phyloP scores from a whole-genome alignment of 331 rosid genomes.

The Phaseolus coccineus region DNA sequence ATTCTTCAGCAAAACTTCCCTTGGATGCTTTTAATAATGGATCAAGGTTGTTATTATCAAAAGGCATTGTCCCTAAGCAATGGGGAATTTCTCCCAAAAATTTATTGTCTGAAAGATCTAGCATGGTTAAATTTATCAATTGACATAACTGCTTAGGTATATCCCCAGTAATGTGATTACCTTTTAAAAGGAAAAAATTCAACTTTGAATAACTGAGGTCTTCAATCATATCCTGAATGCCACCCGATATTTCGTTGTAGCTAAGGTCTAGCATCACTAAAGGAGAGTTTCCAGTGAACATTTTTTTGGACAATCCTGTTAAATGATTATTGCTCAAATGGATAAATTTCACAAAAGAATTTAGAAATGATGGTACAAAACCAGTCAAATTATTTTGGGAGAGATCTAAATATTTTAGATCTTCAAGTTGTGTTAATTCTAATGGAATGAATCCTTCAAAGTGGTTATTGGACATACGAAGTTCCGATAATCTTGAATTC shows the following conservation, averaged over 20 bases:
- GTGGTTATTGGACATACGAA: slow-evolving; percentile 39
- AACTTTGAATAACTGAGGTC: background rate
- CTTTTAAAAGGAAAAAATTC: slow-evolving; percentile 30
- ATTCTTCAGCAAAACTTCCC: too few species aligned
- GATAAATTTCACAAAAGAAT: background rate
- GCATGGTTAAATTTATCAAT: background rate
- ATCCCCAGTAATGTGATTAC: slow-evolving; percentile 15
- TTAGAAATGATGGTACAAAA: slow-evolving; percentile 22
- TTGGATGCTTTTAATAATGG: too few species aligned
- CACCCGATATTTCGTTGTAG: background rate
- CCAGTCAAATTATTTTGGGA: slow-evolving; percentile 14
- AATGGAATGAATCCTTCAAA: slow-evolving; percentile 41
- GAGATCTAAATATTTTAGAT: background rate
- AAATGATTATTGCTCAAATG: slow-evolving; percentile 22
- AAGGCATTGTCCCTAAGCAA: too few species aligned
- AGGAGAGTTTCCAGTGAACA: background rate
- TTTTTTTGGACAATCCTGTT: background rate
- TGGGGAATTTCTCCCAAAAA: slow-evolving; percentile 18
- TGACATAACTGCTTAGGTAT: background rate
- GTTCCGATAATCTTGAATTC: accelerated
- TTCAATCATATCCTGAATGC: background rate
- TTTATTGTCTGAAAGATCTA: background rate
- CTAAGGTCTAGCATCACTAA: slow-evolving; percentile 14
- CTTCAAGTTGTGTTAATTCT: background rate
- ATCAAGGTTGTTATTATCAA: too few species aligned